Evolutionary conservation across 805 yeast genomes (phyloP), one percentile per base, ranked within the genome.

Genomic region (Candida morakotiae): DNA sequence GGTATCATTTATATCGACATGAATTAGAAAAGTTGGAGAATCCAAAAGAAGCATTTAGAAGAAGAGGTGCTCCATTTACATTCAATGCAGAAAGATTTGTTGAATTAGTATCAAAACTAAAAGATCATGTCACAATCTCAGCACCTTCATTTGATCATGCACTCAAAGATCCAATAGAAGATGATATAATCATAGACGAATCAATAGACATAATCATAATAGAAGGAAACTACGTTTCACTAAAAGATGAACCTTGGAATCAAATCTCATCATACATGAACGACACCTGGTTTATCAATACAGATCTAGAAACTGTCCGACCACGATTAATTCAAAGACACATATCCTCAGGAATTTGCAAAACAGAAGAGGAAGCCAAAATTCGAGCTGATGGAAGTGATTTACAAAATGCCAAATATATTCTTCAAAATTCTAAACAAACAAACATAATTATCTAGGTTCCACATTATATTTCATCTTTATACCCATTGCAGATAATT

Each of bases 401-500:
- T 55, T 51, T 74, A 22, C 60, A 71, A 8, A 89, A 89, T 56
- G 94, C 89, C 1, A 34, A 46, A 31, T 63, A 66, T 43, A 57
- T 66, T 9, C 29, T 53, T 18, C 35, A 34, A 4, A 34, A 54
- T 34, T 55, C 62, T 3, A 42, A 47, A 24, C 37, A 37, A 9
- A 43, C 53, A 7, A 40, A 43, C 18, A 44, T 51, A 15, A 47
- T 53, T 5, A 30, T 37, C n/a, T 28, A 25, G 88, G 96, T 37
- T 74, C 81, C 36, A 89, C 95, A 52, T 86, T 86, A 67, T 87
- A 91, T 46, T 83, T 80, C 83, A 93, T 73, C 63, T 85, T 81
- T 49, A 93, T 88, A 66, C 98, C 98, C 98, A 93, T 93, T 11
- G 98, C 98, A 13, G 95, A 79, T 49, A 93, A 74, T 63, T 93